A percentile compares a stretch with the other conserved stretches of the same genome.
phyloP scores from a whole-genome alignment of 768 basidiomycete genomes.

The Pleurotus platypus region DNA sequence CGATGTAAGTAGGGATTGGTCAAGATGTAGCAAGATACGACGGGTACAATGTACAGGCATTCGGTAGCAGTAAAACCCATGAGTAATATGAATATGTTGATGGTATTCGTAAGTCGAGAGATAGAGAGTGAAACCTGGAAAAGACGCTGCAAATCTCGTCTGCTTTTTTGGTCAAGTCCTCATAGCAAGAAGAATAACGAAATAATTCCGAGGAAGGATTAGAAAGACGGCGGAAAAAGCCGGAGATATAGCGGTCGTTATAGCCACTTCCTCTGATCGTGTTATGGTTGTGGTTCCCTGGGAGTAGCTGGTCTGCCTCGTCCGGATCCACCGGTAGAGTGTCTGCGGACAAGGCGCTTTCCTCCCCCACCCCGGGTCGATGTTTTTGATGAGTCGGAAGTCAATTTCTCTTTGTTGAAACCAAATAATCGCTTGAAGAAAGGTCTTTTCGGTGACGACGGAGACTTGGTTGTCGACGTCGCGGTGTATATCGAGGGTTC shows the following conservation, averaged over 20 bases:
- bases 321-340: slow-evolving; percentile 38
- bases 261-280: neutral
- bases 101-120: no score
- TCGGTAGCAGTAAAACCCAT: no score
- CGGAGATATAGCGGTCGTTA: slow-evolving; percentile 2
- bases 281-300: neutral
- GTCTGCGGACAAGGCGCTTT: slow-evolving; percentile 42
- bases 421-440: slow-evolving; percentile 62
- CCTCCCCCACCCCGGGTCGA: slow-evolving; percentile 25
- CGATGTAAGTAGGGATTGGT: no score
- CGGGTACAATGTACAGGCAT: no score
- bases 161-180: no score
- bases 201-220: neutral
- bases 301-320: slow-evolving; percentile 1
- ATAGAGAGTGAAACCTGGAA: no score
- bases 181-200: neutral
- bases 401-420: slow-evolving; percentile 41
- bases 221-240: no score
- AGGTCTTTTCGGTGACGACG: slow-evolving; percentile 55
- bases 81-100: no score
- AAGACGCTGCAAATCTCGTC: no score
- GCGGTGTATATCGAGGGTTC: slow-evolving; percentile 54
- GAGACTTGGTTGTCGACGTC: slow-evolving; percentile 56
- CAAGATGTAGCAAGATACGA: no score
- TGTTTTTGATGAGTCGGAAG: slow-evolving; percentile 34